Evolutionary conservation across 2,329 filamentous ascomycete genomes (phyloP).

Genomic region (Pyrenochaeta sp.): DNA sequence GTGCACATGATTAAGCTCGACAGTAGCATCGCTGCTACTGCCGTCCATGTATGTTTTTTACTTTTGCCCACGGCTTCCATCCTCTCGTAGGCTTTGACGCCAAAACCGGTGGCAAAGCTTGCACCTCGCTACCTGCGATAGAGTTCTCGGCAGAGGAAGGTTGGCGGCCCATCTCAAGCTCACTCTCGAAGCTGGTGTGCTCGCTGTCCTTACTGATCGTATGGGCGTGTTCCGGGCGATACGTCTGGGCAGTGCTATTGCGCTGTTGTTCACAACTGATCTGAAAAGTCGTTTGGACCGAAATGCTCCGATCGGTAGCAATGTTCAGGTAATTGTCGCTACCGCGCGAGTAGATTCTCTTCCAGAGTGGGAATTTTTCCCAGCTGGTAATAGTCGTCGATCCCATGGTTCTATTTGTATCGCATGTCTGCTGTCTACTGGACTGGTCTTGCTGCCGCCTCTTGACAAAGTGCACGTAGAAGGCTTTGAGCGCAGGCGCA

Average conservation of each 20-base stretch:
- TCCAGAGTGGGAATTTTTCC: too few relatives aligned
- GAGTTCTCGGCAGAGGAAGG: not conserved
- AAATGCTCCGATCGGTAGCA: not conserved
- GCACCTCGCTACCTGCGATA: not conserved
- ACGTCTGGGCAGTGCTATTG: not conserved
- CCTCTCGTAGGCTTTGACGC: not conserved
- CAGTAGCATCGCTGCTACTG: too few relatives aligned
- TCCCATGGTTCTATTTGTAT: not conserved
- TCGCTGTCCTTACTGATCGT: not conserved
- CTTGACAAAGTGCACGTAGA: slow-evolving; percentile 23
- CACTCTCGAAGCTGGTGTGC: not conserved
- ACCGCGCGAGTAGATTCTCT: too few relatives aligned
- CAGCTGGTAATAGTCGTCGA: not conserved
- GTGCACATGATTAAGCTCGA: too few relatives aligned
- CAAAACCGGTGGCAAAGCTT: not conserved
- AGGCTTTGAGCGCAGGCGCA: slow-evolving; percentile 32
- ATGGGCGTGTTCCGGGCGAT: not conserved
- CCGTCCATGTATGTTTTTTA: too few relatives aligned
- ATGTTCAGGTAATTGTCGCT: not conserved
- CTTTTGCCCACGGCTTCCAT: too few relatives aligned
- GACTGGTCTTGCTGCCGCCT: not conserved
- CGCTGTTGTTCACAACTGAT: not conserved
- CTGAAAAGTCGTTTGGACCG: not conserved
- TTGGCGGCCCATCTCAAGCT: not conserved
- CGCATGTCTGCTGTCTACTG: not conserved